Conservation (phyloP, 2,329 filamentous ascomycete species). For the Pezicula radicicola region DNA sequence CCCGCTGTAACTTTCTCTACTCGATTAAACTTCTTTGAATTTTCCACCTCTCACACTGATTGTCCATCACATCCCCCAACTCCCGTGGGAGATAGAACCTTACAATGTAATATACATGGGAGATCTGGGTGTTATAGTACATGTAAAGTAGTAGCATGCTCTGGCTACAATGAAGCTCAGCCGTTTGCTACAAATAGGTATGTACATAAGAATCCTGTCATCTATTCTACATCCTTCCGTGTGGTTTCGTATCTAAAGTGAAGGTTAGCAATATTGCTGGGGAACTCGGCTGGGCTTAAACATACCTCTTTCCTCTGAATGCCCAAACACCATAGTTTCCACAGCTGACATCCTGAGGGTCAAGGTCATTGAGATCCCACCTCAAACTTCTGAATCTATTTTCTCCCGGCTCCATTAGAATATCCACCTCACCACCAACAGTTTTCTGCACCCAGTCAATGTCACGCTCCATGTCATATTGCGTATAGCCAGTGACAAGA, state of each 20-base stretch:
- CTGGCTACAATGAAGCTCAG: too few relatives aligned
- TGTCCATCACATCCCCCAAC: too few relatives aligned
- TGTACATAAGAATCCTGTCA: not conserved
- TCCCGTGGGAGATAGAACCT: too few relatives aligned
- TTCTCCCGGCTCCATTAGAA: conserved; percentile 88
- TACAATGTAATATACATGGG: too few relatives aligned
- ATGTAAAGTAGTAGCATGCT: too few relatives aligned
- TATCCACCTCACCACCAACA: conserved; percentile 84
- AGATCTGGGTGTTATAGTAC: too few relatives aligned
- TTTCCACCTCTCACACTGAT: too few relatives aligned
- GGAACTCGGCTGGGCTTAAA: not conserved
- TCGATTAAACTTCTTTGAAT: too few relatives aligned
- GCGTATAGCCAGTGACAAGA: conserved; percentile 92
- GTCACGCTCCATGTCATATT: conserved; percentile 91
- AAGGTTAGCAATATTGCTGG: conserved; percentile 5
- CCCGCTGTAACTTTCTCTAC: too few relatives aligned
- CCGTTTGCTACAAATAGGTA: not conserved
- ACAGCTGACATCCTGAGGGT: conserved; percentile 89
- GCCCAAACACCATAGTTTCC: conserved; percentile 98
- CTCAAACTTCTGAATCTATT: conserved; percentile 90
- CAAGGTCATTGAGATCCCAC: conserved; percentile 96
- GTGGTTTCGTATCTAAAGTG: conserved; percentile 29
- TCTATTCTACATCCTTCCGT: conserved; percentile 21
- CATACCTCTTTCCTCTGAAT: conserved; percentile 93
- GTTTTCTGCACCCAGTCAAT: conserved; percentile 86